Evolutionary conservation across 306 rosid species (phyloP), one percentile per base, ranked within the genome.

Genomic region (Herpetospermum pedunculosum): DNA sequence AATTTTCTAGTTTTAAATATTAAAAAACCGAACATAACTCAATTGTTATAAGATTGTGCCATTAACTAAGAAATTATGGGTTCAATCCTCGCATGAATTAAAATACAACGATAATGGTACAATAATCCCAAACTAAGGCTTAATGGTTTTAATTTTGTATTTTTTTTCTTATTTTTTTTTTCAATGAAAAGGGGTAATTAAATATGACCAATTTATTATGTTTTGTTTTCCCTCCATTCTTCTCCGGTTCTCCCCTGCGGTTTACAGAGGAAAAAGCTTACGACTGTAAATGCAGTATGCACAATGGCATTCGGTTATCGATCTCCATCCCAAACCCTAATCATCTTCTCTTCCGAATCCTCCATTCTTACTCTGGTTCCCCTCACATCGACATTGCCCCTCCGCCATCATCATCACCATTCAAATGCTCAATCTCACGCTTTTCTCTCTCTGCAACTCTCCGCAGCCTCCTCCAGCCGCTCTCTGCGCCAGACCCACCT

Each of bases 351-450:
- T 68, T 68, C 34, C 73, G 73, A 29, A 15, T 26, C 21, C 73
- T 68, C 53, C 73, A 68, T 68, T 68, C 48, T 6, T 68, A 68
- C 38, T 43, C 53, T 7, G 73, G 54, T 9, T 68, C 73, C 21
- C 14, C n/a, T 43, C 73, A 43, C 21, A 68, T 68, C 37, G 53
- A 68, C 54, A 43, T 41, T 38, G 72, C 48, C 32, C 73, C 38
- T 41, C 54, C 73, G 0, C 48, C 71, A 19, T 37, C 72, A 4
- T 65, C 19, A 2, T 34, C 72, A 10, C 37, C 54, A 25, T 68
- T 68, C 73, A 68, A 68, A 68, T 68, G 54, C 54, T 43, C 53
- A 43, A 43, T 43, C 48, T 68, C 73, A 6, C 38, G 3, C 35
- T 23, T 14, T 13, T 41, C 73, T 13, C 53, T 63, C 14, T 37